Percentiles rank a stretch among this genome's conserved stretches.
phyloP scores from a whole-genome alignment of 805 yeast genomes.

The Candida silvatica region DNA sequence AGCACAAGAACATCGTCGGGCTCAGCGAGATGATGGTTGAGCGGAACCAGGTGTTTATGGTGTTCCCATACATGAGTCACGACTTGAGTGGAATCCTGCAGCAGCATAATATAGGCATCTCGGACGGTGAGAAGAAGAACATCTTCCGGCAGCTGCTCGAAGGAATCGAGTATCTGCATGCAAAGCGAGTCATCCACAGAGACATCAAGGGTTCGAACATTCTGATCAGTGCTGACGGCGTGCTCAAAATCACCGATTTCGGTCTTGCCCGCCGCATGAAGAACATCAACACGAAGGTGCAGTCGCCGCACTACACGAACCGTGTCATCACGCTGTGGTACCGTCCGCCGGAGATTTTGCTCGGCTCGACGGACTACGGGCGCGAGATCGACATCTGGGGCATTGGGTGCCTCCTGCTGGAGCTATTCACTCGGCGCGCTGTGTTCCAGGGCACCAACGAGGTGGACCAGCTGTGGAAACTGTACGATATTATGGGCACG shows the following conservation, averaged over 20 bases:
- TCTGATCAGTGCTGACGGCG: slow-evolving; percentile 52
- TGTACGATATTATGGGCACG: slow-evolving; percentile 81
- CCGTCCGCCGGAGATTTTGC: slow-evolving; percentile 86
- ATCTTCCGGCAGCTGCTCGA: slow-evolving; percentile 56
- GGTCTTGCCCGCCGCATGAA: slow-evolving; percentile 77
- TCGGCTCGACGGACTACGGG: slow-evolving; percentile 88
- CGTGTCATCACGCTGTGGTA: slow-evolving; percentile 96
- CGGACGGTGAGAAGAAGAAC: slow-evolving; percentile 58
- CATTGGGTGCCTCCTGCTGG: slow-evolving; percentile 83
- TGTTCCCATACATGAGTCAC: slow-evolving; percentile 88
- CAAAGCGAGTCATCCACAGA: slow-evolving; percentile 62
- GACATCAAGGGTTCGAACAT: slow-evolving; percentile 81
- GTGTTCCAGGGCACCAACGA: slow-evolving; percentile 87
- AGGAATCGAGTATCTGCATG: slow-evolving; percentile 65
- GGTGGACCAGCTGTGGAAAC: slow-evolving; percentile 68
- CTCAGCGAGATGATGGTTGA: slow-evolving; percentile 88
- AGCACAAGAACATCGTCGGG: slow-evolving; percentile 76
- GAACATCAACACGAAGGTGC: slow-evolving; percentile 34
- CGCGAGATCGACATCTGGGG: slow-evolving; percentile 96
- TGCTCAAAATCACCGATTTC: slow-evolving; percentile 69
- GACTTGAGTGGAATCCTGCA: slow-evolving; percentile 83
- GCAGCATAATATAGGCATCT: slow-evolving; percentile 58
- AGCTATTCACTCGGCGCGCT: slow-evolving; percentile 67
- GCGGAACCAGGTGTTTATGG: slow-evolving; percentile 68
- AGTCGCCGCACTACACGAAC: slow-evolving; percentile 79